Conservation (phyloP, 2,329 filamentous ascomycete species). For the Calonectria ilicicola region DNA sequence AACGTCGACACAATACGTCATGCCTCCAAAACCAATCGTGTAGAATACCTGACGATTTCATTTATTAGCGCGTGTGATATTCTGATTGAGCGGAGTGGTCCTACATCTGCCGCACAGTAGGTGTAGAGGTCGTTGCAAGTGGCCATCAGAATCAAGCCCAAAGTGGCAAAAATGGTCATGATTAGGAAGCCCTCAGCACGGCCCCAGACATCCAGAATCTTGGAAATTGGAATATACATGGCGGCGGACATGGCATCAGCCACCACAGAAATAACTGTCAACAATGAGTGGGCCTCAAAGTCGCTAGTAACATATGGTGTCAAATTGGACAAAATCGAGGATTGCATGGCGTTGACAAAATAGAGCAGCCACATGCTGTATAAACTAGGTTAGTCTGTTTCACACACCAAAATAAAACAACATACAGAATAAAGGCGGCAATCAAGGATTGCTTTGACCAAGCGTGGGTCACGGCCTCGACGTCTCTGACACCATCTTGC, state of each 20-base stretch:
- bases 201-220: constrained; percentile 72
- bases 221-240: constrained; percentile 70
- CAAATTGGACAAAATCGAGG: constrained; percentile 55
- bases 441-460: constrained; percentile 50
- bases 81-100: neutral
- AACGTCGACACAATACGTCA: constrained; percentile 72
- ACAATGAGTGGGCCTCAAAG: constrained; percentile 64
- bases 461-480: constrained; percentile 51
- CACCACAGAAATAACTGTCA: constrained; percentile 65
- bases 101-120: constrained; percentile 64
- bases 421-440: constrained; percentile 48
- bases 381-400: neutral
- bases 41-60: constrained; percentile 64
- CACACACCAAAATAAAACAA: no score
- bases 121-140: constrained; percentile 55
- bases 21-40: constrained; percentile 69
- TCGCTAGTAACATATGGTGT: constrained; percentile 60
- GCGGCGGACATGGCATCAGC: constrained; percentile 66
- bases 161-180: constrained; percentile 60
- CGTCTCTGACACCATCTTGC: constrained; percentile 48
- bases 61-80: neutral
- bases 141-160: constrained; percentile 71
- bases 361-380: constrained; percentile 58
- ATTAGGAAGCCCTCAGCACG: constrained; percentile 69
- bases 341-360: constrained; percentile 62